Base-by-base conservation (phyloP, 1,284 basidiomycete species). In the Neotropicomus parvogracilis region DNA sequence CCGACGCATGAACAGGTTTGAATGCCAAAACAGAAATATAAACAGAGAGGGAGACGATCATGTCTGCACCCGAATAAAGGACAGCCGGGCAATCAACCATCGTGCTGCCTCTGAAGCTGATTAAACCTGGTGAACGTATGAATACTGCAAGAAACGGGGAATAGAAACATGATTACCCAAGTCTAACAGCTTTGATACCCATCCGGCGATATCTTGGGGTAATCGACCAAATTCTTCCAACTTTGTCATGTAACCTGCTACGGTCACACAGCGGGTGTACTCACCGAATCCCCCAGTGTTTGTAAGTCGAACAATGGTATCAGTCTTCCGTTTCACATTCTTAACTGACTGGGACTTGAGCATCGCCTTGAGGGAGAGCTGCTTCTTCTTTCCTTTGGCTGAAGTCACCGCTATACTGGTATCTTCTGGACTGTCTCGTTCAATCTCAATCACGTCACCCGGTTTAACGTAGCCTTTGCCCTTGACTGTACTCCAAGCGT, bases 401-500 rank as follows among this genome's bases (percentile, higher is more conserved):
- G 62, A 27, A 46, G 70, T 69, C 47, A 59, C 64, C 11, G 58
- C 41, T 16, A 40, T 21, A 24, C 43, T 50, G 7, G 54, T 41
- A 14, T 73, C 69, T 5, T 73, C 68, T 6, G 66, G 67, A 32
- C 70, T 66, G 44, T 87, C 83, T 40, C 84, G 70, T 56, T 79
- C 75, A 12, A 89, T 70, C 28, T 59, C 59, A 28, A 89, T 70
- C 20, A 71, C 64, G n/a, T 89, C 86, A n/a, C 80, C 80, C 16
- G 68, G 54, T 46, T 81, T 81, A 37, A 86, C 70, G 54, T 87
- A 87, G 3, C 83, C 81, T 54, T 77, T 79, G 2, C 85, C 86
- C 46, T 78, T 83, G n/a, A 77, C 81, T 17, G 83, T 90, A 53
- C 83, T 85, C 85, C 85, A 90, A 9, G 85, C 87, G 56, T 85